Evolutionary conservation across 805 yeast genomes (phyloP).

Genomic region (Blastobotrys robertii): DNA sequence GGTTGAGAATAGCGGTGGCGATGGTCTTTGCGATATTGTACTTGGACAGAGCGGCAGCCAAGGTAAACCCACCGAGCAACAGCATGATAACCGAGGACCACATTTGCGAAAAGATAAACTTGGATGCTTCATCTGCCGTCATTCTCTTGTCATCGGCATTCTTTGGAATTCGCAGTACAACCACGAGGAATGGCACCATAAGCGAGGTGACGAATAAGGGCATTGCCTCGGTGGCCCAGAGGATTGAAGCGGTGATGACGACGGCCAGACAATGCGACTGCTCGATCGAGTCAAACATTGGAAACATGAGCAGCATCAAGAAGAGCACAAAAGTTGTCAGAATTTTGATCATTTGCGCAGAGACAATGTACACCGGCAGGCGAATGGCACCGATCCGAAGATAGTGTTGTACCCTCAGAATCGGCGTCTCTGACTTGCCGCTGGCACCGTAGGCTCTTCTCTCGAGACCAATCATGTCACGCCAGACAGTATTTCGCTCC

Average conservation of each 20-base stretch:
- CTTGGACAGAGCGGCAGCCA: slow-evolving; percentile 91
- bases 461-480: slow-evolving; percentile 87
- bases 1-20: slow-evolving; percentile 70
- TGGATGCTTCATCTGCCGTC: slow-evolving; percentile 60
- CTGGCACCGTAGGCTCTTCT: slow-evolving; percentile 66
- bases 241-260: slow-evolving; percentile 65
- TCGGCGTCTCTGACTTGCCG: not conserved
- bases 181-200: slow-evolving; percentile 71
- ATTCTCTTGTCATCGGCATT: slow-evolving; percentile 50
- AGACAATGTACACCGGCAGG: slow-evolving; percentile 30
- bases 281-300: slow-evolving; percentile 41
- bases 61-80: slow-evolving; percentile 83
- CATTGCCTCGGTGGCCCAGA: slow-evolving; percentile 95
- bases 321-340: slow-evolving; percentile 41
- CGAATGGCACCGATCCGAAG: slow-evolving; percentile 7
- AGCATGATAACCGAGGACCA: slow-evolving; percentile 93
- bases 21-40: slow-evolving; percentile 79
- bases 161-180: slow-evolving; percentile 56
- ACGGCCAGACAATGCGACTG: slow-evolving; percentile 82
- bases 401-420: not conserved
- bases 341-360: slow-evolving; percentile 36
- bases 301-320: slow-evolving; percentile 33
- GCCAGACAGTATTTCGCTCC: slow-evolving; percentile 98
- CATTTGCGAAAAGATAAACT: slow-evolving; percentile 75
- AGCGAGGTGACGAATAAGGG: slow-evolving; percentile 87